Evolutionary conservation across 192 early-diverging fungal species (phyloP), one percentile per base, ranked within the genome.

Genomic region (Linnemannia schmuckeri): DNA sequence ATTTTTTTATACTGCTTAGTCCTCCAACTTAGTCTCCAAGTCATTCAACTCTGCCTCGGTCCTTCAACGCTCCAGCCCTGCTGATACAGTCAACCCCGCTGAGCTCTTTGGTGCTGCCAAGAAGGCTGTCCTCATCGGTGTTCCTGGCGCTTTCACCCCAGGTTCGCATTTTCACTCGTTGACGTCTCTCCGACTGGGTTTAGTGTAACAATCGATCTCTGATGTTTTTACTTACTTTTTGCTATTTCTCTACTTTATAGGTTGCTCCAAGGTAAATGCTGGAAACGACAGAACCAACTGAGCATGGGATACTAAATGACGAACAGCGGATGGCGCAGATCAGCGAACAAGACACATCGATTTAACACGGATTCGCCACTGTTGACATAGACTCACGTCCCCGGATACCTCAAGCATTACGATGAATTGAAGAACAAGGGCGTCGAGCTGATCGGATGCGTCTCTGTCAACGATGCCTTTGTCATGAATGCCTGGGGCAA

Each of bases 401-500:
- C 93, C 24, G 89, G 91, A 12, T 93, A 89, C 66, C 40, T 93
- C 27, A 87, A 91, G 73, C 78, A 91, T n/a, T 82, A 79, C 35
- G 72, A 80, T 33, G 83, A 89, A 9, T 72, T 93, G 61, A 92
- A 90, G 61, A 66, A 71, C 27, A 92, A 92, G 72, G 92, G 92
- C 15, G 89, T 93, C 0, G 91, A 93, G 47, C 49, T 81, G 54
- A 87, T 93, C 18, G 87, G 82, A 37, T 91, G 90, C 44, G 78
- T 92, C 17, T 55, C 90, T 37, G 89, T 92, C 35, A 91, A 93
- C 77, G 90, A 92, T 37, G 90, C 91, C 6, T 93, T 88, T 73
- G 90, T 93, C 30, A 80, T 92, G 88, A 79, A 91, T 76, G 92
- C 92, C 22, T 93, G 92, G 92, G 88, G 74, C 52, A 83, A 83